These are phyloP conservation scores for Sporothrix protearum DNA, from an alignment of 2,329 filamentous ascomycete genomes.

Conservation along the genomic window DNA sequence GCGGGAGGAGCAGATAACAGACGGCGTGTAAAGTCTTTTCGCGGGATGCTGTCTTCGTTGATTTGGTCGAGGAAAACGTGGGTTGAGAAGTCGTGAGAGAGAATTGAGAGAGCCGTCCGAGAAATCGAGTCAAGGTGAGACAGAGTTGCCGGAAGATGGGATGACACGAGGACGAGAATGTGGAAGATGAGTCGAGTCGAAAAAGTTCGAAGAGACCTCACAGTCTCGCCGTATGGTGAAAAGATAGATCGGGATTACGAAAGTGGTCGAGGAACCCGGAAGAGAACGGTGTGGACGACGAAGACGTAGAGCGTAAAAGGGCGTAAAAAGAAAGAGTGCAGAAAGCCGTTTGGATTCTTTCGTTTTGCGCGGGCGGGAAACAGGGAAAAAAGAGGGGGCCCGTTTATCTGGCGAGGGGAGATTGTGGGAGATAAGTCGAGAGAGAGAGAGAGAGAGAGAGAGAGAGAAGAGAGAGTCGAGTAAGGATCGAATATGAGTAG, in stretches of 20 bases:
- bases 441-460: no score
- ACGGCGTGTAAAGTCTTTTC: not conserved
- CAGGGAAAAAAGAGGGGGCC: slow-evolving; percentile 7
- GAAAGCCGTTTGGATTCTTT: not conserved
- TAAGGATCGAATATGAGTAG: not conserved
- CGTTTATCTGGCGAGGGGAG: not conserved
- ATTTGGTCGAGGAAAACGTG: not conserved
- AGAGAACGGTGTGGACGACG: slow-evolving; percentile 16
- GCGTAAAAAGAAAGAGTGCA: not conserved
- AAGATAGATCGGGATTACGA: slow-evolving; percentile 19
- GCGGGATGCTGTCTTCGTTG: not conserved
- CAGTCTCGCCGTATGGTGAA: not conserved
- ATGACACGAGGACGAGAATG: not conserved
- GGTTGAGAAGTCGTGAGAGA: not conserved
- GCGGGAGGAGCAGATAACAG: not conserved
- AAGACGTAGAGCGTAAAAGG: not conserved
- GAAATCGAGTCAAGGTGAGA: not conserved
- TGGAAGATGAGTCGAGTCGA: not conserved
- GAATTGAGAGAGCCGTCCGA: no score
- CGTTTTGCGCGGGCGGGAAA: not conserved
- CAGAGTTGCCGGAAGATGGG: not conserved
- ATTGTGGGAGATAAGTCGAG: not conserved
- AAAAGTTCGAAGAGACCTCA: not conserved
- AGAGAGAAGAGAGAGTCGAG: no score
- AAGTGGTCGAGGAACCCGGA: slow-evolving; percentile 13